Conservation (phyloP, 2,329 filamentous ascomycete genomes). For the Setomelanomma holmii region DNA sequence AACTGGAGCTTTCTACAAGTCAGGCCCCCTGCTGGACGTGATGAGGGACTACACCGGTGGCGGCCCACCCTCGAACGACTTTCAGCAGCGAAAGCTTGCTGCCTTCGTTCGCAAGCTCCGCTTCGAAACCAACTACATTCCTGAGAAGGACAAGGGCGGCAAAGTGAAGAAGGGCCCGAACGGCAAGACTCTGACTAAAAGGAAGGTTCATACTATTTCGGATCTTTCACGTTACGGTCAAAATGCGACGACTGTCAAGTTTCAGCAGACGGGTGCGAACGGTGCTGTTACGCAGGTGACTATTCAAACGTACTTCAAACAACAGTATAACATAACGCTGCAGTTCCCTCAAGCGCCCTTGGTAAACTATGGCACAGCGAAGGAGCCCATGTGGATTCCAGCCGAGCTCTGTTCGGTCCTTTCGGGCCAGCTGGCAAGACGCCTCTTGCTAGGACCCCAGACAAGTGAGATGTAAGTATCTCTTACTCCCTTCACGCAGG, state of each 20-base stretch:
- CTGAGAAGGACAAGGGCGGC: conserved; percentile 42
- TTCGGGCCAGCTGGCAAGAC: conserved; percentile 39
- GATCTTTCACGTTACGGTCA: conserved; percentile 43
- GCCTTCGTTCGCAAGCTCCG: conserved; percentile 49
- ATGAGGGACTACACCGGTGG: conserved; percentile 32
- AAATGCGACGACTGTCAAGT: conserved; percentile 41
- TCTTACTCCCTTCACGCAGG: no score
- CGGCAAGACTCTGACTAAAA: conserved; percentile 22
- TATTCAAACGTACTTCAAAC: conserved; percentile 30
- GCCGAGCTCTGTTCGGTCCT: conserved; percentile 41
- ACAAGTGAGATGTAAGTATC: conserved; percentile 30
- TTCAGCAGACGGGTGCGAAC: conserved; percentile 15
- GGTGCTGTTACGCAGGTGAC: conserved; percentile 18
- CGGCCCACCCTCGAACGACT: conserved; percentile 1
- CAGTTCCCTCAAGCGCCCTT: conserved; percentile 28
- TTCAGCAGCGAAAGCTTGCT: conserved; percentile 17
- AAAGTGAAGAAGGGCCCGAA: conserved; percentile 23
- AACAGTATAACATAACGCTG: conserved; percentile 30
- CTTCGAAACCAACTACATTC: conserved; percentile 51
- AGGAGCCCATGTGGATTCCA: conserved; percentile 42
- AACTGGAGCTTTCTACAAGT: conserved; percentile 64
- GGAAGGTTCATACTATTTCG: conserved; percentile 49
- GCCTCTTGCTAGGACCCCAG: conserved; percentile 33
- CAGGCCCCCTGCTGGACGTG: conserved; percentile 49
- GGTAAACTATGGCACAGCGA: conserved; percentile 34